A percentile compares a stretch with the other conserved stretches of the same genome.
Evolutionary conservation across 352 stramenopile genomes (phyloP).

Genomic region (Phytophthora sp.): DNA sequence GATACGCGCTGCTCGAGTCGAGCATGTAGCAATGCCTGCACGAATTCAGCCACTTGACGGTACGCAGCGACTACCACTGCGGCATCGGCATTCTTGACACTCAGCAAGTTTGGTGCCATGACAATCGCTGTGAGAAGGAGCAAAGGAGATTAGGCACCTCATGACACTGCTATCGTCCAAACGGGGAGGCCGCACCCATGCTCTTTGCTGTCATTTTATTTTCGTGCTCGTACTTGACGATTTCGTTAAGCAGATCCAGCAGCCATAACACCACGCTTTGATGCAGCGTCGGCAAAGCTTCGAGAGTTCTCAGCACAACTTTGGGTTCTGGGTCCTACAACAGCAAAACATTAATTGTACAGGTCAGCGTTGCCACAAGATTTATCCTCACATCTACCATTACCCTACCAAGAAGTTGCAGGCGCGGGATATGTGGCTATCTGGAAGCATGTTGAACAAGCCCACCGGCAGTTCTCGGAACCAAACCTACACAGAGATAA

Average conservation of each 20-base stretch:
- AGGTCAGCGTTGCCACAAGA: not conserved
- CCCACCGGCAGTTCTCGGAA: constrained; percentile 82
- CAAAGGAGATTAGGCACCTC: not conserved
- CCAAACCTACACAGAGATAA: constrained; percentile 50
- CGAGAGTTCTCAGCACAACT: constrained; percentile 39
- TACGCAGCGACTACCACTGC: constrained; percentile 77
- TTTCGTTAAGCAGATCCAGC: constrained; percentile 71
- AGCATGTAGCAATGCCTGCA: constrained; percentile 52
- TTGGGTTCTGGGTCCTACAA: constrained; percentile 38
- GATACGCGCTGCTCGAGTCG: constrained; percentile 43
- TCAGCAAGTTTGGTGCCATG: constrained; percentile 82
- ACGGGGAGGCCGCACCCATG: constrained; percentile 46
- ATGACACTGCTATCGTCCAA: not conserved
- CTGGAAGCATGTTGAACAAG: constrained; percentile 69
- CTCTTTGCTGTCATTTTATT: constrained; percentile 89
- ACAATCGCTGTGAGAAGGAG: constrained; percentile 61
- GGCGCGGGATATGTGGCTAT: constrained; percentile 62
- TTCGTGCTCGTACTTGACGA: constrained; percentile 54
- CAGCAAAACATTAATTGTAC: not conserved
- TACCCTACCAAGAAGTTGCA: constrained; percentile 49
- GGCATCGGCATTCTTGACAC: constrained; percentile 64
- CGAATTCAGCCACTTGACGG: constrained; percentile 77
- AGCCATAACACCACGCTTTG: constrained; percentile 70
- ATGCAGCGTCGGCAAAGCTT: constrained; percentile 44
- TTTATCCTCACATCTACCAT: not conserved